Percentiles rank a stretch among this genome's conserved stretches.
Conservation (phyloP, 768 basidiomycete genomes). For the Russula foetens region DNA sequence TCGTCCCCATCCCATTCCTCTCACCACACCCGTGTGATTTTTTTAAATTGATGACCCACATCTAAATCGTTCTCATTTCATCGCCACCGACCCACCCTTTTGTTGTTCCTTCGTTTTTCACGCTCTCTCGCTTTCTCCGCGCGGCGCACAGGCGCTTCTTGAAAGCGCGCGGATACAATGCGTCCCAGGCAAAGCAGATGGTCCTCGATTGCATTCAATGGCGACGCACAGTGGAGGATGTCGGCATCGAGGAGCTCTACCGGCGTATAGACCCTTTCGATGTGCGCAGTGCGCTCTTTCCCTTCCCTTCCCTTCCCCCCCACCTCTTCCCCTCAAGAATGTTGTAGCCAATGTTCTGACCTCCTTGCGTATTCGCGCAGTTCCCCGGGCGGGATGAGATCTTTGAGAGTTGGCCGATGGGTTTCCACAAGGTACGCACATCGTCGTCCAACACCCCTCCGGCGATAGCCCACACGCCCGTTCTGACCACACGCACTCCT, state of each 20-base stretch:
- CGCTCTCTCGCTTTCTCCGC: neutral
- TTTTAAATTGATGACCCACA: too few relatives aligned
- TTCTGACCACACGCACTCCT: neutral
- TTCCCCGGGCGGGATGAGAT: conserved; percentile 62
- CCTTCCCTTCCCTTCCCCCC: neutral
- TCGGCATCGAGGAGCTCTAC: conserved; percentile 61
- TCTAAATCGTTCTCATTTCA: too few relatives aligned
- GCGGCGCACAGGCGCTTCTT: conserved; percentile 55
- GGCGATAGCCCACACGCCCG: neutral
- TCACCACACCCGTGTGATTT: neutral
- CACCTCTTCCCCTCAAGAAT: neutral
- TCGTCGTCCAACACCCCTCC: too few relatives aligned
- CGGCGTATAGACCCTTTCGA: conserved; percentile 58
- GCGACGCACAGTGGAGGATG: conserved; percentile 53
- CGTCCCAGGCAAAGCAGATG: conserved; percentile 56
- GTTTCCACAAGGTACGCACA: conserved; percentile 58
- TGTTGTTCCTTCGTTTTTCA: too few relatives aligned
- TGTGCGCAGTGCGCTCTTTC: conserved; percentile 33
- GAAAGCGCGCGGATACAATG: conserved; percentile 59
- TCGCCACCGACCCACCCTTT: too few relatives aligned
- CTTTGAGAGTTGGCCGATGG: conserved; percentile 73
- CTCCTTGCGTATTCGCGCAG: conserved; percentile 28
- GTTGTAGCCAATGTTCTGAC: neutral
- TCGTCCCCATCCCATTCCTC: neutral
- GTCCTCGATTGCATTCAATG: conserved; percentile 58